Evolutionary conservation across 106 monocot genomes (phyloP).

Genomic region (Dendrobium huoshanense): DNA sequence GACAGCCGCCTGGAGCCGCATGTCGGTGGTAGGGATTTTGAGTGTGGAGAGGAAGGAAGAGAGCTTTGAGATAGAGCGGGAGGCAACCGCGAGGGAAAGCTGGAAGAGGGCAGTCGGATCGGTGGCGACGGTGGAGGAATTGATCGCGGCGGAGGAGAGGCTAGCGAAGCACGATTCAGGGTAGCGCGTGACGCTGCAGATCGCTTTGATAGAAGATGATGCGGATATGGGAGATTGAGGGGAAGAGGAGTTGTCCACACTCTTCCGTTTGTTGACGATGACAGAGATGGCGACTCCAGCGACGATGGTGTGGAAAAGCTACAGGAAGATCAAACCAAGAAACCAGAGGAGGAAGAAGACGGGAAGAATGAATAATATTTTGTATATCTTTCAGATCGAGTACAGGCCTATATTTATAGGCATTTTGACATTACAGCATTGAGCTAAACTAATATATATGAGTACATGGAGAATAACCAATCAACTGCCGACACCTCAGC

Average conservation of each 20-base stretch:
- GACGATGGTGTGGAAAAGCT: no score
- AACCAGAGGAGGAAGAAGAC: no score
- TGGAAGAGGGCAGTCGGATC: slow-evolving; percentile 56
- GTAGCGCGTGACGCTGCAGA: slow-evolving; percentile 57
- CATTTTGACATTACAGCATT: no score
- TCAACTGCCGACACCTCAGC: no score
- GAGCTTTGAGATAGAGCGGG: slow-evolving; percentile 16
- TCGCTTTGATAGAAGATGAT: slow-evolving; percentile 39
- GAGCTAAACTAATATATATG: no score
- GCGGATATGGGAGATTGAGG: slow-evolving; percentile 3
- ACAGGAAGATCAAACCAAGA: no score
- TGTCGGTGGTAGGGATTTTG: slow-evolving; percentile 13
- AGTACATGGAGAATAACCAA: no score
- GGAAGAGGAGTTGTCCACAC: background rate
- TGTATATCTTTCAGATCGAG: no score
- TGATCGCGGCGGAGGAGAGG: slow-evolving; percentile 32
- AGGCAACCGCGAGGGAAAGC: slow-evolving; percentile 43
- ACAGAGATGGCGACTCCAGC: slow-evolving; percentile 19
- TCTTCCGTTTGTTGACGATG: slow-evolving; percentile 13
- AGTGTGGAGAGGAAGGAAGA: slow-evolving; percentile 16
- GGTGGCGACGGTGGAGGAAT: slow-evolving; percentile 11
- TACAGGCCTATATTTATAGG: no score
- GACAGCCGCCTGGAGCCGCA: slow-evolving; percentile 27
- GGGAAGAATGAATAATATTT: no score
- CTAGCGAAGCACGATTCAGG: slow-evolving; percentile 54